Percentiles rank a stretch among this genome's conserved stretches.
Conservation (phyloP, 2,329 filamentous ascomycete species). For the Sarocladiaceae sp. region DNA sequence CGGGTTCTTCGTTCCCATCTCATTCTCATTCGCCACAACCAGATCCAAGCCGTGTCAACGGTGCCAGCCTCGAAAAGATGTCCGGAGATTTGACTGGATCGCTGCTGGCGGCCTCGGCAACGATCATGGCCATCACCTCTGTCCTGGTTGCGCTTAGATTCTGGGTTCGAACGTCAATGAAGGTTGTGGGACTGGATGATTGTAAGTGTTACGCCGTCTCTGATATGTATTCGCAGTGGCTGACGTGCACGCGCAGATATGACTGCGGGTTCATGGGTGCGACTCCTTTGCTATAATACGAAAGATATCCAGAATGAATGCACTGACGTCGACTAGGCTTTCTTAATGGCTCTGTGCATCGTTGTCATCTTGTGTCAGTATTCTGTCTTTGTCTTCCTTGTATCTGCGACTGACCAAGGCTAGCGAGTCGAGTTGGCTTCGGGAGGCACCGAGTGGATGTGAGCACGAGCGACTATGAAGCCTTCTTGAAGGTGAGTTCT, state of each 20-base stretch:
- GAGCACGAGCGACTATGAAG: not conserved
- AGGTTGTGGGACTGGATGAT: slow-evolving; percentile 6
- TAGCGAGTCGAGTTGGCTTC: slow-evolving; percentile 1
- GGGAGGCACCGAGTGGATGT: not conserved
- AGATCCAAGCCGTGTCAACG: too few relatives aligned
- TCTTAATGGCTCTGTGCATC: not conserved
- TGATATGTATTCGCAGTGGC: not conserved
- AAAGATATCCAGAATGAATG: not conserved
- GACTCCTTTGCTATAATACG: not conserved
- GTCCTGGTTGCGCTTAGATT: not conserved
- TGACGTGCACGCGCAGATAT: not conserved
- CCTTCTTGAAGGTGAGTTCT: not conserved
- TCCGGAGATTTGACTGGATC: slow-evolving; percentile 9
- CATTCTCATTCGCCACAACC: too few relatives aligned
- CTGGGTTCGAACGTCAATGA: slow-evolving; percentile 4
- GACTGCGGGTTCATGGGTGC: slow-evolving; percentile 5
- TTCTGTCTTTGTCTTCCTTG: not conserved
- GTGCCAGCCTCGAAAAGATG: slow-evolving; percentile 15
- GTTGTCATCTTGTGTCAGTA: not conserved
- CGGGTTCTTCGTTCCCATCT: too few relatives aligned
- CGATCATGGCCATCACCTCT: slow-evolving; percentile 1
- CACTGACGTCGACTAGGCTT: not conserved
- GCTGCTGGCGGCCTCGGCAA: slow-evolving; percentile 7
- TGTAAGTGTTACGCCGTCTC: slow-evolving; percentile 1
- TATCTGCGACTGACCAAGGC: not conserved